phyloP scores from a whole-genome alignment of 2,329 filamentous ascomycete species.

The Didymella segeticola region DNA sequence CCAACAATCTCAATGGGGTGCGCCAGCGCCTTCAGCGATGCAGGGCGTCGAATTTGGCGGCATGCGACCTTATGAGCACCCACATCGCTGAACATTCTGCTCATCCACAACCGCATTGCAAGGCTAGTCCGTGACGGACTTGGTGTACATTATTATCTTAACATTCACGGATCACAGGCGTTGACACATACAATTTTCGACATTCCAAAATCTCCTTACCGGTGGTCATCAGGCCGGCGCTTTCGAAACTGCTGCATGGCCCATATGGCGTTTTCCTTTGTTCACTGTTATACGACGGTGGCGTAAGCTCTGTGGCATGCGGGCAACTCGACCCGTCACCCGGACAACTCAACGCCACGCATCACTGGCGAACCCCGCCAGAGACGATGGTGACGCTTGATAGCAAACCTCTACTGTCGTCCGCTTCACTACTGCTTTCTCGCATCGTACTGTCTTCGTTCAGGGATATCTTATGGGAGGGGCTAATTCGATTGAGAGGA shows the following conservation, averaged over 20 bases:
- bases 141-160: conserved; percentile 17
- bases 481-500: conserved; percentile 9
- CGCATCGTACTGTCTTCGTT: conserved; percentile 5
- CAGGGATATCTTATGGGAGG: conserved; percentile 8
- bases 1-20: conserved; percentile 43
- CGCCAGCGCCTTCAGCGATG: conserved; percentile 51
- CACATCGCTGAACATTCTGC: conserved; percentile 33
- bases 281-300: conserved; percentile 1
- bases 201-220: not conserved
- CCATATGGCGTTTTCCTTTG: not conserved
- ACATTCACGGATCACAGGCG: conserved; percentile 17
- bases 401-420: not conserved
- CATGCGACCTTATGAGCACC: conserved; percentile 45
- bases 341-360: no score
- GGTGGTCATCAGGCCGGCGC: not conserved
- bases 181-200: conserved; percentile 17
- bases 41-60: conserved; percentile 58
- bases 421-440: not conserved
- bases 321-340: not conserved
- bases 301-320: not conserved
- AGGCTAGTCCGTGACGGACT: conserved; percentile 4
- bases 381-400: not conserved
- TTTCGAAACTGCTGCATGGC: conserved; percentile 1
- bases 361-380: not conserved
- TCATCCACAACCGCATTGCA: not conserved